A percentile compares a stretch with the other conserved stretches of the same genome.
phyloP scores from a whole-genome alignment of 176 grass and related monocot genomes.

The Oryza rufipogon region DNA sequence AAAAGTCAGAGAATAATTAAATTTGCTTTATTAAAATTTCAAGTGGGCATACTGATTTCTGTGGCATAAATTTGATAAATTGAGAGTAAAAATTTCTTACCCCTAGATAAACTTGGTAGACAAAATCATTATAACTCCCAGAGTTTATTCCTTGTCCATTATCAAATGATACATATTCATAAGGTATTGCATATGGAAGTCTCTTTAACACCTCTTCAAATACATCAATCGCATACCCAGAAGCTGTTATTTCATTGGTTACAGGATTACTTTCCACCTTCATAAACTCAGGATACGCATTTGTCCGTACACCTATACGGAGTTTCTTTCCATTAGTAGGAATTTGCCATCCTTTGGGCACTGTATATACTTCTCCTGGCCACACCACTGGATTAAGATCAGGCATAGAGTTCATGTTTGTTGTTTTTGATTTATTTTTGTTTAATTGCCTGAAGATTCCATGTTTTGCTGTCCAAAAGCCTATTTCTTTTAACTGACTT shows the following conservation, averaged over 20 bases:
- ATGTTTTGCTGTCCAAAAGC: slow-evolving; percentile 55
- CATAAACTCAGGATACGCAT: slow-evolving; percentile 48
- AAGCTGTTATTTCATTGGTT: slow-evolving; percentile 29
- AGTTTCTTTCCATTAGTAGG: slow-evolving; percentile 43
- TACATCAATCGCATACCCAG: slow-evolving; percentile 51
- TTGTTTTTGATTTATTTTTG: slow-evolving; percentile 19
- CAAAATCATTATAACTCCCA: slow-evolving; percentile 50
- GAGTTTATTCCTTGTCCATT: background rate
- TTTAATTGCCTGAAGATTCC: slow-evolving; percentile 31
- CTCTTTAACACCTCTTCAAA: slow-evolving; percentile 44
- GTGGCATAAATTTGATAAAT: background rate
- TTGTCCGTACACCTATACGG: slow-evolving; percentile 45
- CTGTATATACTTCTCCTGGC: slow-evolving; percentile 39
- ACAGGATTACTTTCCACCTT: slow-evolving; percentile 44
- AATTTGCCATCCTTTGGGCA: slow-evolving; percentile 60
- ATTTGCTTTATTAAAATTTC: background rate
- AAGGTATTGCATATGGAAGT: slow-evolving; percentile 54
- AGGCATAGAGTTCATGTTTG: slow-evolving; percentile 10
- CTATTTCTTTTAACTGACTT: slow-evolving; percentile 19
- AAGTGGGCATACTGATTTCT: background rate
- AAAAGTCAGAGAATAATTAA: background rate
- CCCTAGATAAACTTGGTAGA: slow-evolving; percentile 49
- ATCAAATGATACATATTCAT: slow-evolving; percentile 44
- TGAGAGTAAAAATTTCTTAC: slow-evolving; percentile 11
- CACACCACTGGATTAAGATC: slow-evolving; percentile 42